phyloP scores from a whole-genome alignment of 148 eudicot species.

The Amaranthus cruentus region DNA sequence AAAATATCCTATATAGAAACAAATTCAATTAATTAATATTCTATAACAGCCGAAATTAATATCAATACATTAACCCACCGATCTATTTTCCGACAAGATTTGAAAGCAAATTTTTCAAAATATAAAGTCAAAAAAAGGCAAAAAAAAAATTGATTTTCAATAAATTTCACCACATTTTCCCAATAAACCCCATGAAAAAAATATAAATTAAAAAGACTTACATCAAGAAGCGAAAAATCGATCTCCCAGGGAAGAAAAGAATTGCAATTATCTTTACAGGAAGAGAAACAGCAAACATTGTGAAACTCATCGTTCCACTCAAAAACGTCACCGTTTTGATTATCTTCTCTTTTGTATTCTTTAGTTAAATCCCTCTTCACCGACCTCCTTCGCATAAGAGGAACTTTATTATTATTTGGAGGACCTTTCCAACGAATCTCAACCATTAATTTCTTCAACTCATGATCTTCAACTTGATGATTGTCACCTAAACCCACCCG shows the following conservation, averaged over 20 bases:
- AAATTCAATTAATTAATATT: neutral
- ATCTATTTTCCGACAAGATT: neutral
- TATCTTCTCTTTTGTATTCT: slow-evolving; percentile 21
- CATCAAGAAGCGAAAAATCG: slow-evolving; percentile 56
- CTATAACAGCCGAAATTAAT: neutral
- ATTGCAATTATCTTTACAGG: slow-evolving; percentile 47
- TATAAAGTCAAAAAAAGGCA: neutral
- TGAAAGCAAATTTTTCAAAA: neutral
- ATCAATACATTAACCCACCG: neutral
- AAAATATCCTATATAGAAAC: neutral
- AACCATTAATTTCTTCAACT: slow-evolving; percentile 32
- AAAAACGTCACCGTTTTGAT: slow-evolving; percentile 48
- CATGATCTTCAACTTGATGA: slow-evolving; percentile 10
- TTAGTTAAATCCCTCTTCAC: slow-evolving; percentile 49
- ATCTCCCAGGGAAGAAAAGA: slow-evolving; percentile 88
- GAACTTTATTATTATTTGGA: slow-evolving; percentile 41
- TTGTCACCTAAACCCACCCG: slow-evolving; percentile 25
- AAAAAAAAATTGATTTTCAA: neutral
- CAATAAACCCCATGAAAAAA: neutral
- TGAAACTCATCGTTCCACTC: slow-evolving; percentile 74
- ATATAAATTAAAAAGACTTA: slow-evolving; percentile 25
- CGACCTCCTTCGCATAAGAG: slow-evolving; percentile 40
- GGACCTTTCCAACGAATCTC: slow-evolving; percentile 85
- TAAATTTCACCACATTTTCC: neutral
- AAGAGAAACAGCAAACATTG: slow-evolving; percentile 47